These are phyloP conservation scores for Penicillium bovifimosum DNA, from an alignment of 495 filamentous ascomycete genomes.

Conservation along the genomic window DNA sequence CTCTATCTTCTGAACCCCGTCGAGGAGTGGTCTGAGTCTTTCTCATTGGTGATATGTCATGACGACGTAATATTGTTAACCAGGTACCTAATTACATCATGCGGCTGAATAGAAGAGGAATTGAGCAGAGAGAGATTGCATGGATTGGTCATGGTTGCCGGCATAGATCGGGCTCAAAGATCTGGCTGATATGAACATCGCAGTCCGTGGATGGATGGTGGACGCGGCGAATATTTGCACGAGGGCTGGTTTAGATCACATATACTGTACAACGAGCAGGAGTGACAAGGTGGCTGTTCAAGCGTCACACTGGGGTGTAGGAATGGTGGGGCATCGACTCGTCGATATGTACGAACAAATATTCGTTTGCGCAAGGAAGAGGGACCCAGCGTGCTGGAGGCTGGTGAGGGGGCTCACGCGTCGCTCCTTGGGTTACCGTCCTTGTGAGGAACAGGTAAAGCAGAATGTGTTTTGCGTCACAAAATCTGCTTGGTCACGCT, in stretches of 20 bases:
- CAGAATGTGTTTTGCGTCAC: not conserved
- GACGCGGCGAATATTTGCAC: not conserved
- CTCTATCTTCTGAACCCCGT: not conserved
- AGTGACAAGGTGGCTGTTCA: not conserved
- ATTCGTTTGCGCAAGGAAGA: no score
- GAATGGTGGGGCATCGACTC: not conserved
- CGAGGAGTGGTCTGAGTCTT: not conserved
- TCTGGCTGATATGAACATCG: not conserved
- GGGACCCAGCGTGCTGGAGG: not conserved
- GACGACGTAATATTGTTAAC: not conserved
- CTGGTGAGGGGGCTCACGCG: not conserved
- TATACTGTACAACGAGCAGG: not conserved
- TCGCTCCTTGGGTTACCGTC: not conserved
- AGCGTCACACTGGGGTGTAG: not conserved
- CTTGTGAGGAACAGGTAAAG: not conserved
- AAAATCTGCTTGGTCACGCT: not conserved
- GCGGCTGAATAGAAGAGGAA: not conserved
- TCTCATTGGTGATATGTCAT: not conserved
- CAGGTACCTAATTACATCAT: constrained; percentile 3
- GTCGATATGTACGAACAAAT: not conserved
- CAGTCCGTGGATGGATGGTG: not conserved
- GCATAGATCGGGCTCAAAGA: not conserved
- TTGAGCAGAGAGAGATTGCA: not conserved
- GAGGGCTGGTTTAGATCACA: not conserved
- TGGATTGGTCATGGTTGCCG: not conserved